These are phyloP conservation scores for Plasmodium yoelii DNA, from an alignment of 169 alveolate species.

Conservation along the genomic window DNA sequence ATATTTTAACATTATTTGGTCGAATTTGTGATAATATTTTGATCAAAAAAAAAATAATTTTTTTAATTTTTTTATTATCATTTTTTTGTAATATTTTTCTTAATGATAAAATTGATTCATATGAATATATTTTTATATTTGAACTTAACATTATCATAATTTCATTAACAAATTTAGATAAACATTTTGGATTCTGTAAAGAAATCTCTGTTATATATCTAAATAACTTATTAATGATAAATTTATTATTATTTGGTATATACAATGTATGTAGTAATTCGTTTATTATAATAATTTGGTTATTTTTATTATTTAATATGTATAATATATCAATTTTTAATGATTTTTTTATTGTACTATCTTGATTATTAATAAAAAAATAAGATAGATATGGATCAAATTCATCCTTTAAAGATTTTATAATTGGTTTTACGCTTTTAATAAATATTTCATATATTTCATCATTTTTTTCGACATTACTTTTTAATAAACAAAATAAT, in stretches of 20 bases:
- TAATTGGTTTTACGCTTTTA: slow-evolving; percentile 32
- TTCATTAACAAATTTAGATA: slow-evolving; percentile 20
- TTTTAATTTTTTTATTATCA: neutral
- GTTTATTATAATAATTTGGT: slow-evolving; percentile 19
- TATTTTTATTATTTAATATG: neutral
- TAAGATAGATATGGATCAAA: slow-evolving; percentile 22
- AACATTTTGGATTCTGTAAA: slow-evolving; percentile 13
- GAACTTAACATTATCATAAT: slow-evolving; percentile 26
- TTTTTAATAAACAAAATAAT: slow-evolving; percentile 9
- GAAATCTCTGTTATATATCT: slow-evolving; percentile 25
- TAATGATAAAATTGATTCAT: slow-evolving; percentile 38
- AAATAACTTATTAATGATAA: slow-evolving; percentile 29
- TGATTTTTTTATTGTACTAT: slow-evolving; percentile 13
- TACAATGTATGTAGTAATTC: slow-evolving; percentile 29
- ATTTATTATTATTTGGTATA: slow-evolving; percentile 12
- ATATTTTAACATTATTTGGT: slow-evolving; percentile 17
- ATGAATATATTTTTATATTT: slow-evolving; percentile 16
- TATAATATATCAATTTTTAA: slow-evolving; percentile 29
- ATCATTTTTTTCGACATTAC: slow-evolving; percentile 35
- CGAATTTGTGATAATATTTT: slow-evolving; percentile 25
- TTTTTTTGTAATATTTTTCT: slow-evolving; percentile 32
- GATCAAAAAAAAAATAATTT: slow-evolving; percentile 13
- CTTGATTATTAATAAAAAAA: slow-evolving; percentile 19
- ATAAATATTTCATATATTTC: slow-evolving; percentile 36
- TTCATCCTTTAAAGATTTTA: slow-evolving; percentile 13